A percentile compares a stretch with the other conserved stretches of the same genome.
Evolutionary conservation across 345 rosid species (phyloP).

Genomic region (Conringia planisiliqua): DNA sequence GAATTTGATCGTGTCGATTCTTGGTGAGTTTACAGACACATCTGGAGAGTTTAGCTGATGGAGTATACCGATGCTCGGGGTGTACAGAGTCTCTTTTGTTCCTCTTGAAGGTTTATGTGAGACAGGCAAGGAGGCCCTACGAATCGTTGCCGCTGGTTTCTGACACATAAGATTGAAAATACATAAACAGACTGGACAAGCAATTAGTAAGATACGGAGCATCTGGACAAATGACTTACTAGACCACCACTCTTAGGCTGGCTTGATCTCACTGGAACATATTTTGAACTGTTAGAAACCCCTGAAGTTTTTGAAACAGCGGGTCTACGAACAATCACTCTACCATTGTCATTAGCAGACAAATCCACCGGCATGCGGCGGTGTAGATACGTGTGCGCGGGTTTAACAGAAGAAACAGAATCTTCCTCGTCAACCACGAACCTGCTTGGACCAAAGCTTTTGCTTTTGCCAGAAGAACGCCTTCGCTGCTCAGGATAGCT

Average conservation of each 20-base stretch:
- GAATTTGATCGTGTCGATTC: constrained; percentile 92
- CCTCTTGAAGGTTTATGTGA: constrained; percentile 34
- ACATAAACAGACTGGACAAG: constrained; percentile 20
- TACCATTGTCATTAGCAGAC: constrained; percentile 48
- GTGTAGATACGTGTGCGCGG: constrained; percentile 29
- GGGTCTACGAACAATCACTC: constrained; percentile 53
- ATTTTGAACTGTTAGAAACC: constrained; percentile 41
- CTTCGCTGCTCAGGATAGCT: constrained; percentile 57
- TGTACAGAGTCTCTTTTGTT: constrained; percentile 35
- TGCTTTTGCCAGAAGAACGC: constrained; percentile 49
- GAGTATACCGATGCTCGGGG: constrained; percentile 50
- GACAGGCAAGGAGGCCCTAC: constrained; percentile 81
- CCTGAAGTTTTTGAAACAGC: constrained; percentile 30
- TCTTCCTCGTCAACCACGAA: constrained; percentile 76
- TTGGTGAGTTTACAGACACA: constrained; percentile 90
- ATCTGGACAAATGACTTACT: constrained; percentile 34
- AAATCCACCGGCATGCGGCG: constrained; percentile 44
- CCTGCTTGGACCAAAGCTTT: constrained; percentile 77
- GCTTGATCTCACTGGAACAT: constrained; percentile 37
- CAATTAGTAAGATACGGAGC: neutral
- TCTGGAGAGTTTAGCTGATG: constrained; percentile 71
- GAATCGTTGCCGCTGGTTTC: constrained; percentile 42
- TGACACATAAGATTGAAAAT: constrained; percentile 4
- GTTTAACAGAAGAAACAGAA: constrained; percentile 56
- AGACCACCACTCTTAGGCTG: constrained; percentile 48